Conservation (phyloP, 106 monocot genomes). For the Allium fistulosum region DNA sequence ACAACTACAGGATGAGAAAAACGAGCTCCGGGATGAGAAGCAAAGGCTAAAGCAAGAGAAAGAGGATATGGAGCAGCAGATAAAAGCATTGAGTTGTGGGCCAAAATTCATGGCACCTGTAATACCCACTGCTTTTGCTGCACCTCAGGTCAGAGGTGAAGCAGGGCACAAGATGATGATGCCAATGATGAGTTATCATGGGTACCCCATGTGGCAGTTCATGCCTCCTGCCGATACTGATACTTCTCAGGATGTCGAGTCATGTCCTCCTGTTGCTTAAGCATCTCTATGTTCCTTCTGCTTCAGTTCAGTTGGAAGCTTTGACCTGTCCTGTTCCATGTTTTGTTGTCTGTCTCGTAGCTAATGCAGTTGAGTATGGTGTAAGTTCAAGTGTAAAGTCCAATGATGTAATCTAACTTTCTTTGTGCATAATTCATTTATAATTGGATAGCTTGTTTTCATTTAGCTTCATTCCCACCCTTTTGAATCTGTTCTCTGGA, state of each 20-base stretch:
- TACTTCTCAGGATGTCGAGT: slow-evolving; percentile 62
- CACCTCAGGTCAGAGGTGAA: slow-evolving; percentile 12
- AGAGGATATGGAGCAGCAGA: slow-evolving; percentile 59
- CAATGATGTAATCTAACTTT: no score
- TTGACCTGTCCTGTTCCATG: no score
- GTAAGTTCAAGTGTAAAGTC: no score
- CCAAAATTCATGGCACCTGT: slow-evolving; percentile 32
- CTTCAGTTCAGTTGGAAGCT: no score
- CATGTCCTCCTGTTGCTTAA: slow-evolving; percentile 71
- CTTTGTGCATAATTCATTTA: no score
- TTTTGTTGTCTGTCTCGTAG: no score
- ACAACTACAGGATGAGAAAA: slow-evolving; percentile 39
- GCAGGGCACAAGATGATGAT: slow-evolving; percentile 70
- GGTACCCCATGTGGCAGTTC: slow-evolving; percentile 86
- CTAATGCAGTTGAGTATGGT: no score
- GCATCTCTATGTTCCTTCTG: not conserved
- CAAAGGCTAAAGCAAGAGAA: slow-evolving; percentile 53
- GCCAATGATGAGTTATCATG: slow-evolving; percentile 75
- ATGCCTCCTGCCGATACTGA: slow-evolving; percentile 82
- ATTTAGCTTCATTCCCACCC: no score
- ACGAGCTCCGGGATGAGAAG: slow-evolving; percentile 74
- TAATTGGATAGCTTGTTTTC: no score
- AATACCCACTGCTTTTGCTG: slow-evolving; percentile 55
- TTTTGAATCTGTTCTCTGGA: no score
- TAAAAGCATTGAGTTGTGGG: slow-evolving; percentile 28